Percentiles rank a stretch among this genome's conserved stretches.
Evolutionary conservation across 148 eudicot genomes (phyloP).

Genomic region (Chenopodium berlandieri): DNA sequence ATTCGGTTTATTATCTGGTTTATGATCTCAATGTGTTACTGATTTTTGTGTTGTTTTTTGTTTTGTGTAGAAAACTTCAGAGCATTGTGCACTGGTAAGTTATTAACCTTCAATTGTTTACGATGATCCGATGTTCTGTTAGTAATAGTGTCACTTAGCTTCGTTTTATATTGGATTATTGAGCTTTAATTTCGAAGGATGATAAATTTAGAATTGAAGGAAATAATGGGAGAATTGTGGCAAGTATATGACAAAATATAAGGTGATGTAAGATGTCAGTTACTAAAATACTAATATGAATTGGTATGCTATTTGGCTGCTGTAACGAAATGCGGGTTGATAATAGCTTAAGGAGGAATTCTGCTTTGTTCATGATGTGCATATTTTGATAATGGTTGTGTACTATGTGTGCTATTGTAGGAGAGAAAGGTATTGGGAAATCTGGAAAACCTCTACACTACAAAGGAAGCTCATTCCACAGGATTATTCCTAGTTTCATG

Average conservation of each 20-base stretch:
- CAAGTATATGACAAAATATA: not conserved
- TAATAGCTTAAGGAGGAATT: not conserved
- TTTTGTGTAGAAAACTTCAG: slow-evolving; percentile 78
- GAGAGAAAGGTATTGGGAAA: slow-evolving; percentile 91
- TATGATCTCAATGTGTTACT: not conserved
- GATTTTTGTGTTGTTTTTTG: slow-evolving; percentile 5
- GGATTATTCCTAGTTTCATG: slow-evolving; percentile 97
- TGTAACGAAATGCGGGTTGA: not conserved
- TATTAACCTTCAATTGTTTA: not conserved
- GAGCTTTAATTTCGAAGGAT: not conserved
- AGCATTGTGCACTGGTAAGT: slow-evolving; percentile 94
- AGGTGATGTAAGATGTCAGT: not conserved
- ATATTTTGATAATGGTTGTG: not conserved
- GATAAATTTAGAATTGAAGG: not conserved
- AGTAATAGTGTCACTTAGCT: not conserved
- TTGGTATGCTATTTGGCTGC: not conserved
- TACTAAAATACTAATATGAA: not conserved
- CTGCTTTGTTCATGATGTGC: not conserved
- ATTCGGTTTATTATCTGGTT: not conserved
- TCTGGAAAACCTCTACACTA: slow-evolving; percentile 89
- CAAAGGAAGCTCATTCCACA: slow-evolving; percentile 91
- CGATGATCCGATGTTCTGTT: not conserved
- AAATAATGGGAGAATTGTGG: not conserved
- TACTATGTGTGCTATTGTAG: slow-evolving; percentile 31
- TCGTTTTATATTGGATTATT: not conserved